phyloP scores from a whole-genome alignment of 2,329 filamentous ascomycete species.

The Epicoccum sorghinum region DNA sequence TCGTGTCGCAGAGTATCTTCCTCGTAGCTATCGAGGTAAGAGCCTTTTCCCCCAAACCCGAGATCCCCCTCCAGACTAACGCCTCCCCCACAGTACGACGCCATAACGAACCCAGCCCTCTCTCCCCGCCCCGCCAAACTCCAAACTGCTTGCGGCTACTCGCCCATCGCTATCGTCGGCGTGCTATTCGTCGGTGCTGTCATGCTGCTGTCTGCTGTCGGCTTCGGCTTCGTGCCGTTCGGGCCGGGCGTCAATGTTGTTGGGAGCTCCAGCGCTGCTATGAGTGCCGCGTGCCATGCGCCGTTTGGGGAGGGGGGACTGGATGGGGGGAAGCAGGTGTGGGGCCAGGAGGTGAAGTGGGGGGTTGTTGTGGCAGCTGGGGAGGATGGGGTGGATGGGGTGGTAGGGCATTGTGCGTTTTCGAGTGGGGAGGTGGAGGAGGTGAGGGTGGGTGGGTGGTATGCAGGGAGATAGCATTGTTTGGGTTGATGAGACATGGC shows the following conservation, averaged over 20 bases:
- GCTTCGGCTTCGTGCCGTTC: slow-evolving; percentile 20
- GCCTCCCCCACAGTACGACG: too few species aligned
- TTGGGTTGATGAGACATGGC: too few species aligned
- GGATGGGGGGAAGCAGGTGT: too few species aligned
- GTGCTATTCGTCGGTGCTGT: slow-evolving; percentile 13
- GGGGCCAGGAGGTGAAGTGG: too few species aligned
- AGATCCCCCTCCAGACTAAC: background rate
- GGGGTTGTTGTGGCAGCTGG: too few species aligned
- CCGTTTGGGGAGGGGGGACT: slow-evolving; percentile 10
- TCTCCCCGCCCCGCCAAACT: background rate
- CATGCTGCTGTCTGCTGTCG: slow-evolving; percentile 17
- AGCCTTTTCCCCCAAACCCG: background rate
- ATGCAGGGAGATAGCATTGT: too few species aligned
- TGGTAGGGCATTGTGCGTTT: too few species aligned
- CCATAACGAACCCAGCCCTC: too few species aligned
- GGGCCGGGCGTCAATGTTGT: slow-evolving; percentile 37
- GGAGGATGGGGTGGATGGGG: too few species aligned
- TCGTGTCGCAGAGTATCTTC: slow-evolving; percentile 47
- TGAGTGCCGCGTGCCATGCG: slow-evolving; percentile 44
- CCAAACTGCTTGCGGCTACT: slow-evolving; percentile 16
- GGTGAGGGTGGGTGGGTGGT: too few species aligned
- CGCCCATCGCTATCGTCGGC: slow-evolving; percentile 18
- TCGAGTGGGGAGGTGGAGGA: too few species aligned
- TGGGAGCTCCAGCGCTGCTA: slow-evolving; percentile 37
- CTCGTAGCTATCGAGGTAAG: slow-evolving; percentile 38